Evolutionary conservation across 257 asterid genomes (phyloP).

Genomic region (Ocimum tenuiflorum): DNA sequence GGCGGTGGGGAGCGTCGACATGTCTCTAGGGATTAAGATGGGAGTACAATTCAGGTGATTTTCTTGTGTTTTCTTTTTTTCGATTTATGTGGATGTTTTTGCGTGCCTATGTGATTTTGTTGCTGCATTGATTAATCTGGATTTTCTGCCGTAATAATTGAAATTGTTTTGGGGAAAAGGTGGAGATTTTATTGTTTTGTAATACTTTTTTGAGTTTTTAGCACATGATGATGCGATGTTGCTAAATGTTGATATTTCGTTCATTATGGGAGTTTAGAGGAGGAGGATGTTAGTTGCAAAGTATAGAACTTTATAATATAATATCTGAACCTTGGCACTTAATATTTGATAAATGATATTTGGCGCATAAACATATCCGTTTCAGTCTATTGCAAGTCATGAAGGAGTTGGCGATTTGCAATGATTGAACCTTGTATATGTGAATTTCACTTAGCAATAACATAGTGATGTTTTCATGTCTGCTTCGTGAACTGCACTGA

Average conservation of each 20-base stretch:
- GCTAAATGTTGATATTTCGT: background rate
- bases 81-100: background rate
- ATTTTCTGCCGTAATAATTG: background rate
- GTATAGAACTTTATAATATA: background rate
- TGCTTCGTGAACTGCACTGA: background rate
- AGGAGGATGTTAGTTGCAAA: background rate
- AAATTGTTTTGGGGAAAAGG: background rate
- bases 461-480: background rate
- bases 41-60: conserved; percentile 94
- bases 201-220: background rate
- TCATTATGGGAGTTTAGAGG: background rate
- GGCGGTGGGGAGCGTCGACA: conserved; percentile 93
- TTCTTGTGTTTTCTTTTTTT: background rate
- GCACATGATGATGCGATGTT: background rate
- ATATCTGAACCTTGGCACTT: background rate
- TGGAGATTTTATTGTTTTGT: background rate
- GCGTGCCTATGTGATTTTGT: background rate
- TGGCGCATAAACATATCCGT: background rate
- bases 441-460: background rate
- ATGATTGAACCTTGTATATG: background rate
- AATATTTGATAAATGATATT: background rate
- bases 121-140: background rate
- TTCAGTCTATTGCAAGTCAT: background rate
- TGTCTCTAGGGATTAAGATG: conserved; percentile 90
- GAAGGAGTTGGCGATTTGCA: background rate